phyloP scores from a whole-genome alignment of 345 rosid species.

The Angophora floribunda region DNA sequence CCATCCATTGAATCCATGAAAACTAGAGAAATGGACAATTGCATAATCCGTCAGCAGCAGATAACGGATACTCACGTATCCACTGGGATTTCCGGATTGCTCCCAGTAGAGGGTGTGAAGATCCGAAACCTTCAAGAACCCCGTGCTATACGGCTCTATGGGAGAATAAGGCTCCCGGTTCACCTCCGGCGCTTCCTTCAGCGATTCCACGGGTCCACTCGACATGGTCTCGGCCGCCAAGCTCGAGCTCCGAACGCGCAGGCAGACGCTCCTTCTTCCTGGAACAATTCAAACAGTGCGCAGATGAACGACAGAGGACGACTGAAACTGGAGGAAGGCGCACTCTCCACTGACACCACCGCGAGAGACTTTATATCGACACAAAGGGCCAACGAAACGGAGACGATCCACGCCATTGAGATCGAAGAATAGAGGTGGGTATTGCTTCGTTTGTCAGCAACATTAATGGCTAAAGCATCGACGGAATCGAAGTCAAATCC shows the following conservation, averaged over 20 bases:
- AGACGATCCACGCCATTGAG: background rate
- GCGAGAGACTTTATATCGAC: background rate
- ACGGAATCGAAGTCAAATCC: background rate
- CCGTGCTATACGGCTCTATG: constrained; percentile 61
- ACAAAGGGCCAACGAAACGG: background rate
- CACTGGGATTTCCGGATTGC: constrained; percentile 88
- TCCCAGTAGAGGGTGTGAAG: constrained; percentile 73
- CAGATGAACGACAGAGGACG: background rate
- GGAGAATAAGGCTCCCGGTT: constrained; percentile 45
- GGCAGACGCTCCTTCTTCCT: constrained; percentile 19
- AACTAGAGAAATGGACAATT: background rate
- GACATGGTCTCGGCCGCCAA: constrained; percentile 14
- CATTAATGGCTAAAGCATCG: background rate
- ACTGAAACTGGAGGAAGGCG: background rate
- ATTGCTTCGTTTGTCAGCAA: background rate
- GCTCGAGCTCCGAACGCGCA: constrained; percentile 10
- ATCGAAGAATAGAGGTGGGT: background rate
- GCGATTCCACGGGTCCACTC: constrained; percentile 31
- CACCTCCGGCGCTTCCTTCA: constrained; percentile 16
- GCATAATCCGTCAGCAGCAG: background rate
- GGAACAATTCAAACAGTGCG: background rate
- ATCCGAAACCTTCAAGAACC: constrained; percentile 75
- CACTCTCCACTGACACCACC: background rate
- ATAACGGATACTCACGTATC: constrained; percentile 44
- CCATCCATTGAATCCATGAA: background rate